Evolutionary conservation across 179 eudicot species (phyloP), one percentile per base, ranked within the genome.

Genomic region (Dionaea muscipula): DNA sequence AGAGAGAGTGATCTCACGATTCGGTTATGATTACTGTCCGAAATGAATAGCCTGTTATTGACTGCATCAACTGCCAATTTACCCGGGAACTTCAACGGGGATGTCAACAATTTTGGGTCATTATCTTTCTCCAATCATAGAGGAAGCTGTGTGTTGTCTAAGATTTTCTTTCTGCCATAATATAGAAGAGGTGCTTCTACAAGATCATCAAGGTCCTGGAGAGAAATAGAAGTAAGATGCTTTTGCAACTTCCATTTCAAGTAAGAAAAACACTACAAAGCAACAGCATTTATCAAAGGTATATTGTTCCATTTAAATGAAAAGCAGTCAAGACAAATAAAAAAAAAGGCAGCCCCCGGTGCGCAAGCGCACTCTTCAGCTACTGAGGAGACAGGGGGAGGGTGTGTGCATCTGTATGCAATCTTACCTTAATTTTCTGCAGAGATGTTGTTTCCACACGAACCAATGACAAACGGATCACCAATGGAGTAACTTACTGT

Each of bases 1-100:
- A 49, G 69, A 48, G 61, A 59, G 56, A 45, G 66, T 51, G 62
- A 71, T 60, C 85, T 43, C 62, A 91, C 98, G 57, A 91, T 86
- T 44, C 98, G 85, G 66, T 91, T 91, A 68, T 91, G 98, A 66
- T 74, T 87, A 69, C 98, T 91, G 83, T 91, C 98, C 47, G 98
- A 87, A 57, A 91, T 91, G 77, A 91, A 91, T 35, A 91, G 88
- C 47, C 96, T 78, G 54, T 79, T 77, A 70, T 91, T 91, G 59
- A 80, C 64, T 55, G 74, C 72, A 73, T 91, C 98, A 68, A 77
- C 78, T 53, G 86, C 91, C 72, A 91, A 81, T 78, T 91, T 91
- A 53, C 91, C 98, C 4, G 98, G 98, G 73, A 91, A 91, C 72
- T 91, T 91, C 76, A 91, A 67, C 4, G 98, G 96, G 36, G 96